Base-by-base conservation (phyloP, 2,329 filamentous ascomycete genomes). In the Helotiales sp. region DNA sequence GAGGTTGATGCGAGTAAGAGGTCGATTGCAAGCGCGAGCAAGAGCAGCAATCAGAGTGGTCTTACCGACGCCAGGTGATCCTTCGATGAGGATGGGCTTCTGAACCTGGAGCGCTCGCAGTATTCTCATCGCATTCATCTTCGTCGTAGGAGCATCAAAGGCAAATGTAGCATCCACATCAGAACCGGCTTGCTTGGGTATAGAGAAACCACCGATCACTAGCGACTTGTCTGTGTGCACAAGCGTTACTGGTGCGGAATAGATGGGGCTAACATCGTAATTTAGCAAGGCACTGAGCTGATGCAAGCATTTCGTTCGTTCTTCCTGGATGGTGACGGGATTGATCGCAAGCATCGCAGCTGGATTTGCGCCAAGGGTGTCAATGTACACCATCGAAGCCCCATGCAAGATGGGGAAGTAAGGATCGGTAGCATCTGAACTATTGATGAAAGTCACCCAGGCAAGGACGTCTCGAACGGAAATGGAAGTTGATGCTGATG, bases 41-140 rank as follows among this genome's bases (percentile, higher is more conserved):
- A 99, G 79, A 0, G 95, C 93, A 46, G 89, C 88, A 22, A 99
- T 86, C 13, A 99, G 81, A 1, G 93, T 96, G 0, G 95, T 99
- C 77, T 99, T 99, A 55, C 95, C 95, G 22, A 99, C 95, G 71
- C 95, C 95, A n/a, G 95, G 95, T 66, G 90, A 97, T 33, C 96
- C 95, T 76, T 99, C 95, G 2, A 99, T 82, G 6, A 99, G 80
- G 54, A 99, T 93, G 2, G 95, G 93, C 70, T 97, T 97, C 52
- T 85, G 81, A 54, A 96, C 85, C 68, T 96, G 92, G 60, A 99
- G 78, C 13, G 93, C 96, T 61, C 95, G 87, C 55, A 96, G 83
- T 30, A 99, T 88, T 70, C 95, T 84, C 85, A 98, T 93, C 0
- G 89, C 89, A 70, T 99, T 99, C 50, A 88, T 81, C 59, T 88